A percentile compares a stretch with the other conserved stretches of the same genome.
phyloP scores from a whole-genome alignment of 2,329 filamentous ascomycete genomes.

The Colletotrichum aenigma region DNA sequence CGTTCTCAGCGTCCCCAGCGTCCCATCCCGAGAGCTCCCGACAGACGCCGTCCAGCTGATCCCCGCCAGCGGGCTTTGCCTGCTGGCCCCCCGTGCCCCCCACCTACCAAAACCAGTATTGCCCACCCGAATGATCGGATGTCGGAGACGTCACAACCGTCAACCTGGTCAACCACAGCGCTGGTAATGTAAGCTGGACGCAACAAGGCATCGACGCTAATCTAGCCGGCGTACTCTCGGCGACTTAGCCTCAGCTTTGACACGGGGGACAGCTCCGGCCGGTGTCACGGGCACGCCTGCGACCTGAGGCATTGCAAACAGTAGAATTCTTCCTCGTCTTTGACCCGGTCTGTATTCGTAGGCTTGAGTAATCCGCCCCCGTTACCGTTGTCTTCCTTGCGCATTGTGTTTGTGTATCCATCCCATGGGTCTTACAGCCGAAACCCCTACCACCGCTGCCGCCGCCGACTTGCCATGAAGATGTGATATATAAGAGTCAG shows the following conservation, averaged over 20 bases:
- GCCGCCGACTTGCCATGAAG: neutral
- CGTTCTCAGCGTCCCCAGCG: neutral
- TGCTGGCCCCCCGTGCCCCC: neutral
- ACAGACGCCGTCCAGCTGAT: conserved; percentile 8
- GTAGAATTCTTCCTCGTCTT: neutral
- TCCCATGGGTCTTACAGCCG: neutral
- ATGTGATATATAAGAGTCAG: conserved; percentile 9
- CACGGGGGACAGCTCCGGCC: neutral
- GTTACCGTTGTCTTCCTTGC: neutral
- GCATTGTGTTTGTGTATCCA: neutral
- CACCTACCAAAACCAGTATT: neutral
- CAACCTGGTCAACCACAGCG: neutral
- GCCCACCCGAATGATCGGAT: neutral
- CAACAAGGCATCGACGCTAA: neutral
- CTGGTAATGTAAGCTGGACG: neutral
- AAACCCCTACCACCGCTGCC: neutral
- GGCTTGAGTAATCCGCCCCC: neutral
- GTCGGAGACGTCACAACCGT: neutral
- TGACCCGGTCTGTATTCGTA: conserved; percentile 19
- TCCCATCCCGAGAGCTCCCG: conserved; percentile 12
- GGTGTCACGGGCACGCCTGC: neutral
- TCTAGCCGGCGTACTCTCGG: neutral
- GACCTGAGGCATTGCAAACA: neutral
- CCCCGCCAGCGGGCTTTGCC: neutral
- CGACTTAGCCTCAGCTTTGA: neutral